These are phyloP conservation scores for Lipomyces spencermartinsiae DNA, from an alignment of 805 yeast species.

Conservation along the genomic window DNA sequence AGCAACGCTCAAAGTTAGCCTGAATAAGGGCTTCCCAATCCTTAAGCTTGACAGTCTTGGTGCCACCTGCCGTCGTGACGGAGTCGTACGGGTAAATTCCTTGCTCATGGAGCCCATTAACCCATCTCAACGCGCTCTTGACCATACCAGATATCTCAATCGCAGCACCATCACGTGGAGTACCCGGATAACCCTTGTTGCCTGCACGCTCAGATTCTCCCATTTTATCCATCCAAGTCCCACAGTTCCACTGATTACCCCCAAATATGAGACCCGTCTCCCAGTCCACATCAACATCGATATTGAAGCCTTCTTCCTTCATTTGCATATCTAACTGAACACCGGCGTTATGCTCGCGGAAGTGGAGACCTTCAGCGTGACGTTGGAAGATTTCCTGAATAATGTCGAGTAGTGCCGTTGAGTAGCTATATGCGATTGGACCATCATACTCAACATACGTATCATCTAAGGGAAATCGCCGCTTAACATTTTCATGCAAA, in stretches of 20 bases:
- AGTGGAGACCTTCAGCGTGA: constrained; percentile 86
- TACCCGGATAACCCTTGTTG: constrained; percentile 92
- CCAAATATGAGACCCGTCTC: constrained; percentile 84
- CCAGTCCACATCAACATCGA: constrained; percentile 84
- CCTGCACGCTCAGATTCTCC: constrained; percentile 89
- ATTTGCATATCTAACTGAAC: constrained; percentile 85
- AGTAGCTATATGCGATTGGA: constrained; percentile 75
- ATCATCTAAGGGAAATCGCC: constrained; percentile 92
- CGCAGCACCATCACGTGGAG: constrained; percentile 98
- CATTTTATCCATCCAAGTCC: constrained; percentile 99
- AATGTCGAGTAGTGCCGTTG: constrained; percentile 73
- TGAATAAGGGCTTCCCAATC: constrained; percentile 78
- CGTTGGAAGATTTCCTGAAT: constrained; percentile 82
- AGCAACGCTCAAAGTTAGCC: constrained; percentile 78
- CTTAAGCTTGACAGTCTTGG: constrained; percentile 58
- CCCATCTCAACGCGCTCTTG: constrained; percentile 84
- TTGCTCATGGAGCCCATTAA: constrained; percentile 59
- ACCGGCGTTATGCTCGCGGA: constrained; percentile 96
- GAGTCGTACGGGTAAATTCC: constrained; percentile 63
- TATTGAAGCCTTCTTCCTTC: constrained; percentile 91
- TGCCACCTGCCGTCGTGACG: constrained; percentile 63
- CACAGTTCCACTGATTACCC: constrained; percentile 92
- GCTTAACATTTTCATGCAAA: constrained; percentile 70
- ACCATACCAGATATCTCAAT: constrained; percentile 88
- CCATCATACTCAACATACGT: constrained; percentile 71